Conservation (phyloP, 352 stramenopile genomes). For the Phytophthora kernoviae region DNA sequence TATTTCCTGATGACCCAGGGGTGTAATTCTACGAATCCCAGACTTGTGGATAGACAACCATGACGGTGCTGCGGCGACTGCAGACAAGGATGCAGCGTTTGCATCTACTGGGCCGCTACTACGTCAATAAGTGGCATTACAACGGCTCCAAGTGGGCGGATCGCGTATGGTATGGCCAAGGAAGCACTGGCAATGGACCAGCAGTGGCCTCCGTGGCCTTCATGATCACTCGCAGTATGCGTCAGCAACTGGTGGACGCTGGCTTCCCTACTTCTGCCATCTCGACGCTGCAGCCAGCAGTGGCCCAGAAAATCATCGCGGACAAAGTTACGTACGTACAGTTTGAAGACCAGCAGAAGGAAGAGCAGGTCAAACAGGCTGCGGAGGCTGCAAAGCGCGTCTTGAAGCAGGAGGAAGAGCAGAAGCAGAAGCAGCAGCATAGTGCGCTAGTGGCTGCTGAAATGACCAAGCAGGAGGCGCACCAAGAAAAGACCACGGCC, state of each 20-base stretch:
- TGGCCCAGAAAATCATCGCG: slow-evolving; percentile 60
- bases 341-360: slow-evolving; percentile 47
- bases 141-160: slow-evolving; percentile 77
- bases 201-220: slow-evolving; percentile 79
- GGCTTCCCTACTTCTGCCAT: slow-evolving; percentile 70
- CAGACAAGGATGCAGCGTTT: slow-evolving; percentile 55
- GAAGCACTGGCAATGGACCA: slow-evolving; percentile 40
- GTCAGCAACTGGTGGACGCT: slow-evolving; percentile 54
- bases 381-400: slow-evolving; percentile 28
- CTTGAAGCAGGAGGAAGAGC: slow-evolving; percentile 18
- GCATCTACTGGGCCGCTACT: slow-evolving; percentile 75
- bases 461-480: background rate
- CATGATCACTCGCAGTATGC: slow-evolving; percentile 84
- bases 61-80: slow-evolving; percentile 45
- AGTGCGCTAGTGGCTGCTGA: slow-evolving; percentile 13
- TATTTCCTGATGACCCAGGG: too few relatives aligned
- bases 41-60: slow-evolving; percentile 7
- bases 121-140: slow-evolving; percentile 87
- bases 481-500: background rate
- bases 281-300: slow-evolving; percentile 58
- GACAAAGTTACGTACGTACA: slow-evolving; percentile 64
- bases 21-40: too few relatives aligned
- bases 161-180: slow-evolving; percentile 69
- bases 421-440: slow-evolving; percentile 14
- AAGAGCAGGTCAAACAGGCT: slow-evolving; percentile 32